A percentile compares a stretch with the other conserved stretches of the same genome.
Conservation (phyloP, 2,329 filamentous ascomycete species). For the Trichoderma afroharzianum region DNA sequence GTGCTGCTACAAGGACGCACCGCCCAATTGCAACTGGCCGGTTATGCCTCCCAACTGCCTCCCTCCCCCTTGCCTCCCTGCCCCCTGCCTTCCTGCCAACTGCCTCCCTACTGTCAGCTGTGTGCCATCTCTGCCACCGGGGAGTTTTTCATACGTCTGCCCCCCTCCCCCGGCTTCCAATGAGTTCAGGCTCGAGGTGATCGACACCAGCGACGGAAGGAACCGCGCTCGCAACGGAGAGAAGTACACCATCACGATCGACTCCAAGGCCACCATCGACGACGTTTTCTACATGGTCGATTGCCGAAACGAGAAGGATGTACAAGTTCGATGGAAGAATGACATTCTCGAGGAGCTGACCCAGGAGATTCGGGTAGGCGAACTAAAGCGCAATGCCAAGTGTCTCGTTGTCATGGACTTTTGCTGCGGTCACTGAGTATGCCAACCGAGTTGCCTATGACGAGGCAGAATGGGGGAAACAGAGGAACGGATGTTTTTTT, state of each 20-base stretch:
- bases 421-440: slow-evolving; percentile 23
- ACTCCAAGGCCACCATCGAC: slow-evolving; percentile 16
- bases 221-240: slow-evolving; percentile 20
- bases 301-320: slow-evolving; percentile 25
- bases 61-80: neutral
- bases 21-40: neutral
- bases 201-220: slow-evolving; percentile 21
- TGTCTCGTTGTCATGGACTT: slow-evolving; percentile 26
- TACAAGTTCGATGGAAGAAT: slow-evolving; percentile 29
- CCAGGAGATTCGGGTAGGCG: slow-evolving; percentile 21
- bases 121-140: neutral
- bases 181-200: slow-evolving; percentile 21
- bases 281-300: slow-evolving; percentile 25
- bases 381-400: slow-evolving; percentile 21
- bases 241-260: slow-evolving; percentile 23
- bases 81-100: too few species aligned
- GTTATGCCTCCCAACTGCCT: neutral
- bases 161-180: neutral
- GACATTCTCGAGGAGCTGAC: slow-evolving; percentile 25
- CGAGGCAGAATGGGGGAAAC: neutral
- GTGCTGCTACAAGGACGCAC: neutral
- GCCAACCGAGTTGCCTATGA: neutral
- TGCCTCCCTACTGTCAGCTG: too few species aligned
- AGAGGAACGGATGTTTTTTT: neutral
- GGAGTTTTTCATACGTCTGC: neutral